Base-by-base conservation (phyloP, 129 eudicot genomes). In the carrot (Daucus carota) region DNA sequence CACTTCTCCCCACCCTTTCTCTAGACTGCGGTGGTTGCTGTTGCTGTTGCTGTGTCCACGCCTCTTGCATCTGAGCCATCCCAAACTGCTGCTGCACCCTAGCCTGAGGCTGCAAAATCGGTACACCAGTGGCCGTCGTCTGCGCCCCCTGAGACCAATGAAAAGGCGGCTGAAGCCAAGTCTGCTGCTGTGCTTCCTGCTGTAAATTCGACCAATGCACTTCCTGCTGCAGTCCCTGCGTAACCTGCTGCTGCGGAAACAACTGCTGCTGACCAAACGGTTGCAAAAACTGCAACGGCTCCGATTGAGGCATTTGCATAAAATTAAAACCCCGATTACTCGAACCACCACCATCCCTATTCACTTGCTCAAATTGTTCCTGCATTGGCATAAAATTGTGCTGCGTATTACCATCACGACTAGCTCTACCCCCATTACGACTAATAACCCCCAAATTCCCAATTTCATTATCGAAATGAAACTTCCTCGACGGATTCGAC, bases 401-500 rank as follows among this genome's bases (percentile, higher is more conserved):
- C 42, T 71, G 54, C 0, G 74, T 43, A 13, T 3, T 31, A 66
- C 17, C 47, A 72, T 15, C 6, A 43, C 20, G 2, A 43, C 20
- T 67, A 34, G 4, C 3, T 14, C 0, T 20, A 50, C 59, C 7
- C 6, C 10, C n/a, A 22, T 28, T 2, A 54, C 12, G 22, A n/a
- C 14, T 11, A 54, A 0, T 54, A 54, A 6, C 6, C 3, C 57
- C 5, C 22, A 54, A 22, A 8, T 8, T 57, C 13, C 57, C 75
- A 65, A 93, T 57, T 50, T 91, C 89, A 10, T 84, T 76, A 76
- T 94, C 98, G 33, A 89, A 94, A 40, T 86, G 26, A 15, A 88
- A 82, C 72, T 89, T 94, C 16, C 89, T 78, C 40, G 89, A 73
- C 62, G 96, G 89, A 69, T 94, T 87, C 0, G 96, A 89, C 7